Evolutionary conservation across 2,329 filamentous ascomycete species (phyloP), one percentile per base, ranked within the genome.

Genomic region (Epichloe brachyelytri): DNA sequence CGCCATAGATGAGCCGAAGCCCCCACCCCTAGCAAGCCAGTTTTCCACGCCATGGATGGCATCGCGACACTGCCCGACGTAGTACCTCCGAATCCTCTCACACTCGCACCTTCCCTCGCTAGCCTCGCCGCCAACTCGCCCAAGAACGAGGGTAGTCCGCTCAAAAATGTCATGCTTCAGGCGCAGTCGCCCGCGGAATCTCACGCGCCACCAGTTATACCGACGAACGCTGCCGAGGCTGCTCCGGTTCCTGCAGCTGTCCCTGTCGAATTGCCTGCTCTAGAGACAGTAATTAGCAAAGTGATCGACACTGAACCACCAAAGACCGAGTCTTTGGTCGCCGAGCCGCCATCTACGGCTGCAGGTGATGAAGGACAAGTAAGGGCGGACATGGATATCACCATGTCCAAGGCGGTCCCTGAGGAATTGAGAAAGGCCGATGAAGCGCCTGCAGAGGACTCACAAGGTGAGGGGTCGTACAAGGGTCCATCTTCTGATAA

Each of bases 111-210:
- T 37, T 54, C 67, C 47, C 37, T 63, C 44, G 56, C 58, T 8
- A 55, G 55, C 17, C 55, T 63, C 26, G 55, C 60, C 2, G 54
- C 59, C 45, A 54, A 57, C 37, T 63, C 68, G 3, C 65, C 67
- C 1, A 67, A 59, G 54, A 57, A 68, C 3, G 75, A 76, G 55
- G 75, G 75, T 3, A 79, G 75, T 49, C 75, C 75, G 0, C 61
- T 78, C 19, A 77, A 77, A 62, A 74, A 77, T 46, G 73, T 77
- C 37, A 63, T 74, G 30, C 53, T 75, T 15, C 68, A 66, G 10
- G 75, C 75, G n/a, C 67, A 65, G 7, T 76, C 75, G 10, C 72
- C 75, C 0, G 70, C 68, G 1, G 68, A 72, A 19, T 58, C 65
- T 12, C 43, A 46, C 20, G 34, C 53, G 10, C 41, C 54, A 22